Evolutionary conservation across 352 stramenopile species (phyloP).

Genomic region (Pythium dissotocum): DNA sequence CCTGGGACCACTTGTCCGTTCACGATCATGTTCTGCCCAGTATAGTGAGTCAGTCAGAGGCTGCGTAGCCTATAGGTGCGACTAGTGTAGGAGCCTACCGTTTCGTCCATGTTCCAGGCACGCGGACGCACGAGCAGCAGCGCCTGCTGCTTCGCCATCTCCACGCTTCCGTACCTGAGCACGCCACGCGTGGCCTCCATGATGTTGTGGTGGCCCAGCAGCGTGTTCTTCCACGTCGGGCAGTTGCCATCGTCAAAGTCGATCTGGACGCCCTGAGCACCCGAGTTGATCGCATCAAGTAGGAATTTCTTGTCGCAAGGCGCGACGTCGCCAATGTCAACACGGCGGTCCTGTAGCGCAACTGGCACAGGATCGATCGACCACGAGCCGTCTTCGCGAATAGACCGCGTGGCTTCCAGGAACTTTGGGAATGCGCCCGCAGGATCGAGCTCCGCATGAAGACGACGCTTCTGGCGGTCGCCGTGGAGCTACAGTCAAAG

Average conservation of each 20-base stretch:
- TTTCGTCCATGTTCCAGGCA: conserved; percentile 96
- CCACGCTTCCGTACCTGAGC: conserved; percentile 28
- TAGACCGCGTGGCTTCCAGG: conserved; percentile 56
- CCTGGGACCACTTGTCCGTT: conserved; percentile 86
- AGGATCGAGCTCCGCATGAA: conserved; percentile 56
- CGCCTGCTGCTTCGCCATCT: conserved; percentile 45
- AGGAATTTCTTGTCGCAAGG: conserved; percentile 90
- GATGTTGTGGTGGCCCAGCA: conserved; percentile 91
- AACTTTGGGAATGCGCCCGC: conserved; percentile 86
- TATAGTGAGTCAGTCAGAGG: background rate
- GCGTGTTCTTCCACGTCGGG: conserved; percentile 93
- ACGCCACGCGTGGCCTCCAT: conserved; percentile 86
- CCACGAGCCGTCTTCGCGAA: conserved; percentile 69
- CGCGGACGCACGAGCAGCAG: conserved; percentile 92
- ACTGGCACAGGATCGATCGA: conserved; percentile 56
- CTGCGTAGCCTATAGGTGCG: background rate
- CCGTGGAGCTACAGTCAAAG: conserved; percentile 47
- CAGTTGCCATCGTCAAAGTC: conserved; percentile 81
- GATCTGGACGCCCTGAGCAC: conserved; percentile 85
- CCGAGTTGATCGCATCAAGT: conserved; percentile 93
- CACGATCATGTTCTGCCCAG: conserved; percentile 84
- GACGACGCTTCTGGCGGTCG: conserved; percentile 46
- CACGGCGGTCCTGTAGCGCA: conserved; percentile 86
- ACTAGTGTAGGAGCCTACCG: conserved; percentile 31
- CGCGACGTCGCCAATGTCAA: conserved; percentile 93